Evolutionary conservation across 352 stramenopile species (phyloP), one percentile per base, ranked within the genome.

Genomic region (Globisporangium viniferum): DNA sequence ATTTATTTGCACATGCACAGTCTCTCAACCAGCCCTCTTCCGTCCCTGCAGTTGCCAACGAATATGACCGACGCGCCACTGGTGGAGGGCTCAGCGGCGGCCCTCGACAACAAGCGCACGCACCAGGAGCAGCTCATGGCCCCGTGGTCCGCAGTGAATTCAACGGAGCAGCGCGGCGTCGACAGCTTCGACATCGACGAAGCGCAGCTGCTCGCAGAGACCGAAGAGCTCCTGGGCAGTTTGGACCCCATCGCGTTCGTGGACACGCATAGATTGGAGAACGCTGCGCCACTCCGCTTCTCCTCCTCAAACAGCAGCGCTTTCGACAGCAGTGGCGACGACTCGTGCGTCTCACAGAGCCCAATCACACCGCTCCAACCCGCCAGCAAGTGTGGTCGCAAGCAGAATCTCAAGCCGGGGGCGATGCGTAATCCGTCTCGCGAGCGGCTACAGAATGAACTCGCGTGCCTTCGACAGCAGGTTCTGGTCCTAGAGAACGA

Each of bases 391-490:
- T 49, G 41, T 9, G 15, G 41, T 49, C 41, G 41, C 41, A 49
- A 49, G 15, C 41, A 14, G 0, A 0, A 5, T 9, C 41, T 6
- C 3, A 49, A 49, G 41, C 41, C 41, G 41, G 41, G 41, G 41
- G 41, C 41, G 41, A 49, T 49, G 41, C 41, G 41, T 14, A 49
- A 49, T 49, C 41, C 41, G 41, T 49, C 41, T 18, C 41, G 41
- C 46, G 72, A 78, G 20, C 72, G 72, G 4, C 53, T 71, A 56
- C 67, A 70, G 53, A 39, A 67, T 4, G 72, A 78, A 20, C 64
- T 76, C 44, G 39, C n/a, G 31, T 64, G 57, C 18, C 59, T 81
- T 5, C 74, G 72, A 7, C 49, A 63, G 33, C 69, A 73, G 12
- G 69, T 76, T 0, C 56, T 59, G 2, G 62, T 71, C 22, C 61